Base-by-base conservation (phyloP, 2,329 filamentous ascomycete species). In the Penicillium freii region DNA sequence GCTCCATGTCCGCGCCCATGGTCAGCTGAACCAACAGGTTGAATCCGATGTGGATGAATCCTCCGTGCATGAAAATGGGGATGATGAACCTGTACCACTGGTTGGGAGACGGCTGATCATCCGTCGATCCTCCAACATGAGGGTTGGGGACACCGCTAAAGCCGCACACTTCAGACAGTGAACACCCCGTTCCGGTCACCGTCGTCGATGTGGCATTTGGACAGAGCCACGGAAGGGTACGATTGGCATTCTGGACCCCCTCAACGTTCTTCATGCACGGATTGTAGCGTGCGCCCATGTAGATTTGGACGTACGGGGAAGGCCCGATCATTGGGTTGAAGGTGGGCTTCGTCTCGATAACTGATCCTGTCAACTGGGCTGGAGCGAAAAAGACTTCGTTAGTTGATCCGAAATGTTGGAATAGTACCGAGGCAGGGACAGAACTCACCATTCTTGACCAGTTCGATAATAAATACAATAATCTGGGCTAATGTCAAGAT, bases 291-390 rank as follows among this genome's bases (percentile, higher is more conserved):
- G 92, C 91, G 57, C 94, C 94, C 91, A 99, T 96, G 75, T 96
- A 96, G 79, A 97, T 96, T 67, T 96, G 85, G 25, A 97, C 86
- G 66, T 91, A 91, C 1, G 87, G 84, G 5, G 92, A 96, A 1
- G 94, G 94, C 0, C 94, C 94, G 69, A 99, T 96, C 91, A 99
- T 96, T 57, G 90, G 89, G 77, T 97, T 99, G 79, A 99, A 96
- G 17, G 82, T 83, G 1, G 94, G 94, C 55, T 93, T 84, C 51
- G 87, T 92, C 78, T 80, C 76, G 54, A 81, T 80, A 4, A 78
- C 84, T 0, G 88, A 88, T 53, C 89, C 89, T 1, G 93, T 97
- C 31, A 92, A 78, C 65, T 88, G 82, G 51, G 82, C 89, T 92
- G 62, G 25, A 49, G 19, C 29, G 34, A 49, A 52, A 63, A 54